Conservation (phyloP, 768 basidiomycete species). For the Phanerochaete carnosa region DNA sequence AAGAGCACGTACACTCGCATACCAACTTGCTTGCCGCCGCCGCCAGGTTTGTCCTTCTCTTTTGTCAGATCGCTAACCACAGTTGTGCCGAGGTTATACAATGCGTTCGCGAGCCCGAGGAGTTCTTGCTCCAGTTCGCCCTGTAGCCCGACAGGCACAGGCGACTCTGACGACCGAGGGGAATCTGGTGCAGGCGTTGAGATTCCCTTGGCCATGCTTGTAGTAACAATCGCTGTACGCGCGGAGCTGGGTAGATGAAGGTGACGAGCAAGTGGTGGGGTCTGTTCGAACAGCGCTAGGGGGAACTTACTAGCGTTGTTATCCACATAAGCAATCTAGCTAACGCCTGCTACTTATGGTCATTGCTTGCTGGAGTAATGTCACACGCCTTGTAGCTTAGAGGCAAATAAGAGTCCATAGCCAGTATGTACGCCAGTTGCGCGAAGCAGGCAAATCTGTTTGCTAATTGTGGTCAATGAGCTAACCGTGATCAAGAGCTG, state of each 20-base stretch:
- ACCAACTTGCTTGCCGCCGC: slow-evolving; percentile 73
- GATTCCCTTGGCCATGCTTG: neutral
- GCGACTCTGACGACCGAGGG: slow-evolving; percentile 71
- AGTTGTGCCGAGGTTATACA: slow-evolving; percentile 81
- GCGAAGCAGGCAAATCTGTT: too few relatives aligned
- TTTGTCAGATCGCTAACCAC: slow-evolving; percentile 82
- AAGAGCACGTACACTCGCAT: slow-evolving; percentile 55
- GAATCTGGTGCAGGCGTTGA: slow-evolving; percentile 47
- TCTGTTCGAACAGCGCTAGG: too few relatives aligned
- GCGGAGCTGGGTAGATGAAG: neutral
- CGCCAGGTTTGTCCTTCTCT: slow-evolving; percentile 65
- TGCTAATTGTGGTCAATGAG: too few relatives aligned
- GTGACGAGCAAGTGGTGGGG: neutral
- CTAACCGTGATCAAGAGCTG: too few relatives aligned
- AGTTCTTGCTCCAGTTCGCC: slow-evolving; percentile 77
- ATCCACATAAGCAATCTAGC: too few relatives aligned
- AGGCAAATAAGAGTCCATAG: too few relatives aligned
- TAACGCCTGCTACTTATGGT: too few relatives aligned
- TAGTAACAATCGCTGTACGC: neutral
- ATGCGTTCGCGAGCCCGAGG: slow-evolving; percentile 68
- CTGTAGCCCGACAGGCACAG: slow-evolving; percentile 62
- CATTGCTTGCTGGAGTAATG: too few relatives aligned
- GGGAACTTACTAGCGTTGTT: too few relatives aligned
- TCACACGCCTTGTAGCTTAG: too few relatives aligned
- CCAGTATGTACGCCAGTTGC: too few relatives aligned